Conservation (phyloP, 2,329 filamentous ascomycete genomes). For the Penicillium sp. region DNA sequence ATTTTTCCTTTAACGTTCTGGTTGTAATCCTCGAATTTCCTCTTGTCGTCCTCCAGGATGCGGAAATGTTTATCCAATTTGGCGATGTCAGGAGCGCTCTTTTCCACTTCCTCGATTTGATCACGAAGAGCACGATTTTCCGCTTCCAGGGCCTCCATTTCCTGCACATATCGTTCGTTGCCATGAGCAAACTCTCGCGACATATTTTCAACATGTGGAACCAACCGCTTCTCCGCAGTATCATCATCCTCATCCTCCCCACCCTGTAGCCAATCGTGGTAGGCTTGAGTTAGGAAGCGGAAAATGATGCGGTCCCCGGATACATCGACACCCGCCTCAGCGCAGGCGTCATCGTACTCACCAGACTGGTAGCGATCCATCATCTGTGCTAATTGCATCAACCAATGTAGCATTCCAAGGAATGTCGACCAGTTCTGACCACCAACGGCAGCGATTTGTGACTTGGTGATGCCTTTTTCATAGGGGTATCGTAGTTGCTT, state of each 20-base stretch:
- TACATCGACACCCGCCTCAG: constrained; percentile 84
- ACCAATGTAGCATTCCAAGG: constrained; percentile 91
- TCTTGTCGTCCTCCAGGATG: constrained; percentile 89
- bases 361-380: constrained; percentile 77
- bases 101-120: constrained; percentile 87
- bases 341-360: constrained; percentile 85
- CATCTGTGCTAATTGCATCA: constrained; percentile 97
- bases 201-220: constrained; percentile 85
- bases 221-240: constrained; percentile 73
- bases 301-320: constrained; percentile 91
- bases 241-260: constrained; percentile 85
- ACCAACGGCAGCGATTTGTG: constrained; percentile 88
- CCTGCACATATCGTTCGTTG: constrained; percentile 79
- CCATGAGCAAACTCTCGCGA: constrained; percentile 79
- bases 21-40: constrained; percentile 96
- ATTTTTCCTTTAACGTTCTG: constrained; percentile 77
- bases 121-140: constrained; percentile 78
- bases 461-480: constrained; percentile 93
- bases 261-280: constrained; percentile 89
- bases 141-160: constrained; percentile 80
- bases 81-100: constrained; percentile 77
- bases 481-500: constrained; percentile 95
- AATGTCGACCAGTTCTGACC: constrained; percentile 98
- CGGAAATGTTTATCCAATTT: constrained; percentile 86
- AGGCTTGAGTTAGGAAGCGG: constrained; percentile 83